A percentile compares a stretch with the other conserved stretches of the same genome.
Evolutionary conservation across 2,329 filamentous ascomycete species (phyloP).

Genomic region (Colletotrichum sublineola): DNA sequence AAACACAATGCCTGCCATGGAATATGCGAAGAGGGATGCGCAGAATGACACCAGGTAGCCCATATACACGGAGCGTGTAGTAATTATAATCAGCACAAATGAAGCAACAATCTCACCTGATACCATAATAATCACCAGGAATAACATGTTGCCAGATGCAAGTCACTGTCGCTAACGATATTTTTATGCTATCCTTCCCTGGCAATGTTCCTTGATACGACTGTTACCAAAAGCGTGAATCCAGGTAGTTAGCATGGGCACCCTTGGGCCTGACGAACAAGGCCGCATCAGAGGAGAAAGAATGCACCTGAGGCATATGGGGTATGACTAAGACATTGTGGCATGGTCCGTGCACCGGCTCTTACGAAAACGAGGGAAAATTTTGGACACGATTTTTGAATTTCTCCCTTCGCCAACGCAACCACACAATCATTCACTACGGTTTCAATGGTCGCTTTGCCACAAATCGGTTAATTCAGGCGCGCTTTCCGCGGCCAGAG

Average conservation of each 20-base stretch:
- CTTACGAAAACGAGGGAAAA: constrained; percentile 33
- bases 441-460: constrained; percentile 29
- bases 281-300: not conserved
- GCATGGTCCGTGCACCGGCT: constrained; percentile 27
- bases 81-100: constrained; percentile 24
- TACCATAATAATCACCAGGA: not conserved
- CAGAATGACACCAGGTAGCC: constrained; percentile 28
- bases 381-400: not conserved
- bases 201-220: not conserved
- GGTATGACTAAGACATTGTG: constrained; percentile 19
- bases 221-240: too few species aligned
- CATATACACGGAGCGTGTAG: not conserved
- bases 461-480: constrained; percentile 21
- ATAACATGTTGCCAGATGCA: not conserved
- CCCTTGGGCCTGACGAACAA: not conserved
- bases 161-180: too few species aligned
- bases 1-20: not conserved
- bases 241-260: not conserved
- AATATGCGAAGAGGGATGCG: constrained; percentile 17
- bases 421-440: not conserved
- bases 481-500: constrained; percentile 29
- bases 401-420: constrained; percentile 1
- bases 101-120: not conserved
- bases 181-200: not conserved
- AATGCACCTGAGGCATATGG: not conserved